Evolutionary conservation across 306 rosid genomes (phyloP), one percentile per base, ranked within the genome.

Genomic region (Prunus mongolica): DNA sequence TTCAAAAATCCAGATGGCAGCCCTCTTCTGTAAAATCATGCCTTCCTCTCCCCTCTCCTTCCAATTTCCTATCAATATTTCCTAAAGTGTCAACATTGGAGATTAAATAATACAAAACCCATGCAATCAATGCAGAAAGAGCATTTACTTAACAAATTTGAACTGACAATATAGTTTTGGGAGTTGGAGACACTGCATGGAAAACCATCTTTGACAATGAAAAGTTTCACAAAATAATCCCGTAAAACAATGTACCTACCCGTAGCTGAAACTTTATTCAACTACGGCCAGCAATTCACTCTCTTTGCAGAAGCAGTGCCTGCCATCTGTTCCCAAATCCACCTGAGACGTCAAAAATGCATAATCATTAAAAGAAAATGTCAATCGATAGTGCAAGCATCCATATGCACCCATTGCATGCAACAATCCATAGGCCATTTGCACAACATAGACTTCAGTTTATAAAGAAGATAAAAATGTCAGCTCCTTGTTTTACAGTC

Each of bases 241-340:
- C 13, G 55, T 11, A 54, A 22, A 11, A 24, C 51, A 14, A 13
- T 14, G 32, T 44, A 27, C 54, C 76, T 58, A 58, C 0, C n/a
- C 3, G 20, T 13, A 0, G 46, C 30, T 18, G 63, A 61, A 38
- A 57, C 69, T 58, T 82, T 86, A 95, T 82, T 95, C 97, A 44
- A 95, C 97, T 67, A 87, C 87, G 2, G 99, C 98, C 82, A 92
- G 74, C 30, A 95, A 82, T 57, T 95, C 99, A 65, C 93, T 85
- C 65, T 89, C 88, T 83, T 87, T 95, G 76, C 93, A 88, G 89
- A 95, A 95, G 86, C 95, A 89, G 72, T 90, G 97, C 80, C 86
- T 91, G 32, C 79, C 85, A 69, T 88, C 91, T 27, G 85, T 77
- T 57, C 99, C 99, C 88, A 95, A 83, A 84, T 95, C 97, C 87